Evolutionary conservation across 192 early-diverging fungal genomes (phyloP).

Genomic region (Phlyctochytrium planicorne): DNA sequence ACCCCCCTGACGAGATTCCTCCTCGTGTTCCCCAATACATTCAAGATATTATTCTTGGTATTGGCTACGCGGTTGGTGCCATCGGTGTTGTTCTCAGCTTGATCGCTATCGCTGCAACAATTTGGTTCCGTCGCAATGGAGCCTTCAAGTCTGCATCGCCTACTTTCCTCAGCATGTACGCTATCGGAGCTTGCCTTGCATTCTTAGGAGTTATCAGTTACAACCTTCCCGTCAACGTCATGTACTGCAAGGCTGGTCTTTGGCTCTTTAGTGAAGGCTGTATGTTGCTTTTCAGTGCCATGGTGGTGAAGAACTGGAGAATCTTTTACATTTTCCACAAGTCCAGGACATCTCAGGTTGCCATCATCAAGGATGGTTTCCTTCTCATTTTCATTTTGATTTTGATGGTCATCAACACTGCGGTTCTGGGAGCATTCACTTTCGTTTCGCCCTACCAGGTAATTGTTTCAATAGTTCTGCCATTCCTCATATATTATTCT

Average conservation of each 20-base stretch:
- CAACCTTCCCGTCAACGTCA: conserved; percentile 3
- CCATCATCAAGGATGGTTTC: neutral
- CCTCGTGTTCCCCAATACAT: conserved; percentile 6
- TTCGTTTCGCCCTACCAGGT: conserved; percentile 8
- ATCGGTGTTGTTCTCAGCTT: conserved; percentile 9
- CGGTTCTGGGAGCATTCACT: conserved; percentile 4
- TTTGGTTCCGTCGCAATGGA: neutral
- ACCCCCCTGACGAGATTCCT: neutral
- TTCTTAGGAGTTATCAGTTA: conserved; percentile 10
- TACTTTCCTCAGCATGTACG: conserved; percentile 12
- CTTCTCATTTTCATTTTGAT: neutral
- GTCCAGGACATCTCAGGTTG: neutral
- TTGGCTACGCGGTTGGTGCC: conserved; percentile 1
- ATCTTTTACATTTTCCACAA: conserved; percentile 2
- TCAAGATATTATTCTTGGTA: neutral
- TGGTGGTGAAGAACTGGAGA: conserved; percentile 16
- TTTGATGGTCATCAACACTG: conserved; percentile 1
- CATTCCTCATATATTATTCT: neutral
- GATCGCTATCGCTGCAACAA: neutral
- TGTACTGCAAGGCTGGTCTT: conserved; percentile 11
- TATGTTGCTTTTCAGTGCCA: conserved; percentile 10
- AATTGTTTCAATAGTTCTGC: neutral
- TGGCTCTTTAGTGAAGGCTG: conserved; percentile 14
- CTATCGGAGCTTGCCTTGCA: conserved; percentile 4
- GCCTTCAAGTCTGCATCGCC: conserved; percentile 19